A percentile compares a stretch with the other conserved stretches of the same genome.
Conservation (phyloP, 2,329 filamentous ascomycete species). For the Talaromyces marneffei region DNA sequence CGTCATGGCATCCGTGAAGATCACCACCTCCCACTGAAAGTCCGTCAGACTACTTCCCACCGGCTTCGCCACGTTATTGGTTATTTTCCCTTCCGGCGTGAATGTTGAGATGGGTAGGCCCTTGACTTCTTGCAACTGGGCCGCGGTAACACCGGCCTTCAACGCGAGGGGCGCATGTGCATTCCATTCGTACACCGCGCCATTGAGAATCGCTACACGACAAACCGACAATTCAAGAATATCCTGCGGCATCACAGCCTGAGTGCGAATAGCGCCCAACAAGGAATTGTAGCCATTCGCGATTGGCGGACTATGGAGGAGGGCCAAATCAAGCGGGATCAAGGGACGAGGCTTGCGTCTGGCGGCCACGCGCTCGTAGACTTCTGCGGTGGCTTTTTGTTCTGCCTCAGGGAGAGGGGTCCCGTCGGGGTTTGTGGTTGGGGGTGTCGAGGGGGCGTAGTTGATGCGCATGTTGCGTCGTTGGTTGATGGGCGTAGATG, state of each 20-base stretch:
- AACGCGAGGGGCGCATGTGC: constrained; percentile 65
- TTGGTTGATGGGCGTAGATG: neutral
- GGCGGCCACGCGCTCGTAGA: constrained; percentile 58
- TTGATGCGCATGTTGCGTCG: constrained; percentile 31
- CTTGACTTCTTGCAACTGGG: constrained; percentile 49
- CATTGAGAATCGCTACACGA: constrained; percentile 71
- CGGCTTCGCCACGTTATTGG: constrained; percentile 36
- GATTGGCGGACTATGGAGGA: constrained; percentile 67
- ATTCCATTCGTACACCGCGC: constrained; percentile 79
- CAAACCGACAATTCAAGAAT: constrained; percentile 73
- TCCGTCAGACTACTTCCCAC: constrained; percentile 43
- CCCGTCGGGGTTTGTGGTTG: constrained; percentile 19
- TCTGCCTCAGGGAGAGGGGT: constrained; percentile 8
- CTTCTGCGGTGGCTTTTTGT: constrained; percentile 28
- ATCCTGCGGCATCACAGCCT: constrained; percentile 42
- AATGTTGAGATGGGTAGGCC: constrained; percentile 47
- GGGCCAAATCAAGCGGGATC: constrained; percentile 67
- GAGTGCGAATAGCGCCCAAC: constrained; percentile 49
- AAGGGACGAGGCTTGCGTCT: constrained; percentile 65
- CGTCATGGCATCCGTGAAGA: constrained; percentile 80
- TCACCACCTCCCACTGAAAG: constrained; percentile 61
- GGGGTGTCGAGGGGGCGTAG: constrained; percentile 28
- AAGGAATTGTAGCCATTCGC: constrained; percentile 65
- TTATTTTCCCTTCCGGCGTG: constrained; percentile 17
- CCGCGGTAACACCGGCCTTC: constrained; percentile 30